phyloP scores from a whole-genome alignment of 2,329 filamentous ascomycete species.

The Fusarium ramigenum region DNA sequence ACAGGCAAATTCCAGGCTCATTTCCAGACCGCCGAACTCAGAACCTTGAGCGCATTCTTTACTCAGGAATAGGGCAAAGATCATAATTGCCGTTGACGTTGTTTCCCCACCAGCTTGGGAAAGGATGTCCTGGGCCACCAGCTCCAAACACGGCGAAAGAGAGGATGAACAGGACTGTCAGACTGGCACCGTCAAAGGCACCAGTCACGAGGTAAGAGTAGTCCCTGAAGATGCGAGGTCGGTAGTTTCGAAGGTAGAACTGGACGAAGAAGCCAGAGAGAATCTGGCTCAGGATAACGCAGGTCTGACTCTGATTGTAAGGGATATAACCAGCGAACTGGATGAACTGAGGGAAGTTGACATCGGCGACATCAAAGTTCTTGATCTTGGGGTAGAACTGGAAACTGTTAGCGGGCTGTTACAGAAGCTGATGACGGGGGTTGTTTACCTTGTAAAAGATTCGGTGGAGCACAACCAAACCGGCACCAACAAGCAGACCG shows the following conservation, averaged over 20 bases:
- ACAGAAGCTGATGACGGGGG: neutral
- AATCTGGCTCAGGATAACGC: constrained; percentile 60
- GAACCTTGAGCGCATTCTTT: neutral
- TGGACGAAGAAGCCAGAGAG: constrained; percentile 59
- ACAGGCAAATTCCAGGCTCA: neutral
- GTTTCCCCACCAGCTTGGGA: constrained; percentile 66
- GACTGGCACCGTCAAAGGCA: constrained; percentile 62
- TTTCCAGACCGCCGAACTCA: neutral
- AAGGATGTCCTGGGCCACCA: constrained; percentile 53
- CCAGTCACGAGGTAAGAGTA: constrained; percentile 63
- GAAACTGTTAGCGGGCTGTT: neutral
- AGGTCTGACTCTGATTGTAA: constrained; percentile 65
- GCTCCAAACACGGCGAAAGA: constrained; percentile 66
- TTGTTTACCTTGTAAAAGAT: constrained; percentile 51
- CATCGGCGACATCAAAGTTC: constrained; percentile 51
- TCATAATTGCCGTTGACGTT: constrained; percentile 59
- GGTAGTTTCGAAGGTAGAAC: constrained; percentile 62
- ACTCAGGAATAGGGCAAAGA: constrained; percentile 53
- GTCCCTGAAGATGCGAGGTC: constrained; percentile 61
- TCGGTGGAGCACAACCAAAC: constrained; percentile 55
- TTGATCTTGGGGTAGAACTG: constrained; percentile 59
- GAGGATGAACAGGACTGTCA: constrained; percentile 60
- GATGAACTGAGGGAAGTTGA: constrained; percentile 65
- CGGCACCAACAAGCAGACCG: constrained; percentile 59
- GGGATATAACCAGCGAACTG: constrained; percentile 65